Percentiles rank a stretch among this genome's conserved stretches.
These are phyloP conservation scores for Aspergillus chevalieri DNA, from an alignment of 2,329 filamentous ascomycete genomes.

Conservation along the genomic window DNA sequence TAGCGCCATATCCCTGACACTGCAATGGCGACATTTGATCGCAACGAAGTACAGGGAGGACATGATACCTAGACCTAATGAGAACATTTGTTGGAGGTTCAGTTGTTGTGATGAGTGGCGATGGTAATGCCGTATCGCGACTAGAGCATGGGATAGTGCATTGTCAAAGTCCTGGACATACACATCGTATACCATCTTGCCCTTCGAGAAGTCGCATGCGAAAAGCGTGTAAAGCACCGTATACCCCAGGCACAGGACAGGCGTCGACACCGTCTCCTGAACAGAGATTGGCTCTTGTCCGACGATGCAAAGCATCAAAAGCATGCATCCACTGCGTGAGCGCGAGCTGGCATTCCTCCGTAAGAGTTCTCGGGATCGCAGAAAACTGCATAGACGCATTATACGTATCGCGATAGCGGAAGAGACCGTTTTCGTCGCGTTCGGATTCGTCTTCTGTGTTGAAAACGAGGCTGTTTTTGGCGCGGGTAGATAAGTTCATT, in stretches of 20 bases:
- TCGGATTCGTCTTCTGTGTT: neutral
- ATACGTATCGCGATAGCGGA: neutral
- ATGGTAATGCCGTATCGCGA: neutral
- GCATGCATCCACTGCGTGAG: neutral
- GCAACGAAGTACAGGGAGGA: neutral
- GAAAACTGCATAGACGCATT: neutral
- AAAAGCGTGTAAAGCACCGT: neutral
- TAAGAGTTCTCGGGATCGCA: neutral
- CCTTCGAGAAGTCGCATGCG: neutral
- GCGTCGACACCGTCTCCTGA: neutral
- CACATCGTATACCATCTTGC: neutral
- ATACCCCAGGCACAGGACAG: neutral
- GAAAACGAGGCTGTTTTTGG: neutral
- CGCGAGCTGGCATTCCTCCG: neutral
- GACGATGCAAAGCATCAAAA: neutral
- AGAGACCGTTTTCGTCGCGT: neutral
- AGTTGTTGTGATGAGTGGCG: neutral
- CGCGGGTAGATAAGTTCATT: neutral
- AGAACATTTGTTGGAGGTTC: neutral
- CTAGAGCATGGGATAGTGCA: neutral
- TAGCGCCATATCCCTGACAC: neutral
- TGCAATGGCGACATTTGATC: neutral
- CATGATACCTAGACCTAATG: neutral
- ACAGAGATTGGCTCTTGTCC: neutral
- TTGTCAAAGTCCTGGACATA: neutral